phyloP scores from a whole-genome alignment of 148 eudicot species.

The Nepenthes gracilis region DNA sequence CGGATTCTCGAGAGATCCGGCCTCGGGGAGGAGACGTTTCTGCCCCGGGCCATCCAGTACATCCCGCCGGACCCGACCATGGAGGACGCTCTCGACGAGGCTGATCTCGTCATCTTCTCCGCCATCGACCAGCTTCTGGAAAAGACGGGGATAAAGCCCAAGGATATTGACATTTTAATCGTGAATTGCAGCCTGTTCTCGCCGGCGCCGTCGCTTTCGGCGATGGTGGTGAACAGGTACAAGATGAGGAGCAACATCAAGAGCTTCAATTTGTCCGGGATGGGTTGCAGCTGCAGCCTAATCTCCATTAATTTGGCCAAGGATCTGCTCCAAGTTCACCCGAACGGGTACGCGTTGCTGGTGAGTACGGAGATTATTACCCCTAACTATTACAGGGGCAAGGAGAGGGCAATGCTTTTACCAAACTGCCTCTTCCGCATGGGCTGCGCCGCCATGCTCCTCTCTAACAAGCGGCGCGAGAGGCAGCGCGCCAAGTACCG shows the following conservation, averaged over 20 bases:
- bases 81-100: no score
- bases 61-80: no score
- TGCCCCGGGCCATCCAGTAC: slow-evolving; percentile 8
- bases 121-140: slow-evolving; percentile 16
- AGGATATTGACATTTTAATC: slow-evolving; percentile 25
- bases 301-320: slow-evolving; percentile 25
- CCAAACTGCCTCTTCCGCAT: no score
- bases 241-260: slow-evolving; percentile 30
- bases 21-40: slow-evolving; percentile 31
- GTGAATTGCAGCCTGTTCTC: slow-evolving; percentile 37
- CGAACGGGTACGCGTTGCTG: slow-evolving; percentile 4
- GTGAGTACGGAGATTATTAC: no score
- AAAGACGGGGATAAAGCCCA: slow-evolving; percentile 20
- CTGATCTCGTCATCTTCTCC: no score
- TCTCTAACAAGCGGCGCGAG: no score
- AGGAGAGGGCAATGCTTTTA: no score
- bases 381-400: no score
- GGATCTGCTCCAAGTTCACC: slow-evolving; percentile 21
- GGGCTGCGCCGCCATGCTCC: no score
- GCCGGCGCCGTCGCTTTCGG: slow-evolving; percentile 34
- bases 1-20: slow-evolving; percentile 33
- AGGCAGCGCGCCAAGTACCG: slow-evolving; percentile 7
- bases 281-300: slow-evolving; percentile 44
- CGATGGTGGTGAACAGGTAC: slow-evolving; percentile 33
- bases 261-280: slow-evolving; percentile 37